Base-by-base conservation (phyloP, 257 asterid genomes). In the Linderniella brevidens region DNA sequence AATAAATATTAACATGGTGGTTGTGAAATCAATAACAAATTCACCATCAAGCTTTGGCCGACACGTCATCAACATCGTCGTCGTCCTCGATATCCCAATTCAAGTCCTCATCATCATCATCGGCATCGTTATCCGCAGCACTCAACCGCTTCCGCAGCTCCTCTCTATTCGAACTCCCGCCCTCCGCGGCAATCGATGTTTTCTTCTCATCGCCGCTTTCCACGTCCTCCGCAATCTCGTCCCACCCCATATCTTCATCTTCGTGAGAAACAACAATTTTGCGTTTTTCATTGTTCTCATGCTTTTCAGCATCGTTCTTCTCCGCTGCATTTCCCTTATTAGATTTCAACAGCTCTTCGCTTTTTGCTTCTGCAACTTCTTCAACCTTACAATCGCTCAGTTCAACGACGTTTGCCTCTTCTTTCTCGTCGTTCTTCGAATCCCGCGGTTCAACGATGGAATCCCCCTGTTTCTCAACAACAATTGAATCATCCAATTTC, bases 221-320 rank as follows among this genome's bases (percentile, higher is more conserved):
- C 13, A 75, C 60, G 51, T 74, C 87, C 63, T 83, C 97, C 49
- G n/a, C n/a, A n/a, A 87, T 80, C 71, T 87, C 82, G 60, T 87
- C 93, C 97, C 97, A 83, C 16, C 77, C 93, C 19, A 73, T 59
- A 19, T 87, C 94, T 57, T 74, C 93, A 66, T 72, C 94, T 3
- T 40, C 84, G 5, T 65, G 82, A 0, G 76, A 69, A 5, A 84
- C 72, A 7, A 65, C 56, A 62, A 70, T 87, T 71, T 87, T 82
- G 0, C 86, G 72, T 48, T 82, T 67, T 59, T 82, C 59, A 12
- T 92, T 80, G 58, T 75, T 75, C 70, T 83, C 93, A 61, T 93
- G 82, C 18, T 71, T 93, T 13, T 64, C 58, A 68, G n/a, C n/a
- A n/a, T n/a, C n/a, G n/a, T n/a, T n/a, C n/a, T 58, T 80, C 41